Evolutionary conservation across 23 red algal genomes (phyloP), one percentile per base, ranked within the genome.

Genomic region (Pyropia yezoensis): DNA sequence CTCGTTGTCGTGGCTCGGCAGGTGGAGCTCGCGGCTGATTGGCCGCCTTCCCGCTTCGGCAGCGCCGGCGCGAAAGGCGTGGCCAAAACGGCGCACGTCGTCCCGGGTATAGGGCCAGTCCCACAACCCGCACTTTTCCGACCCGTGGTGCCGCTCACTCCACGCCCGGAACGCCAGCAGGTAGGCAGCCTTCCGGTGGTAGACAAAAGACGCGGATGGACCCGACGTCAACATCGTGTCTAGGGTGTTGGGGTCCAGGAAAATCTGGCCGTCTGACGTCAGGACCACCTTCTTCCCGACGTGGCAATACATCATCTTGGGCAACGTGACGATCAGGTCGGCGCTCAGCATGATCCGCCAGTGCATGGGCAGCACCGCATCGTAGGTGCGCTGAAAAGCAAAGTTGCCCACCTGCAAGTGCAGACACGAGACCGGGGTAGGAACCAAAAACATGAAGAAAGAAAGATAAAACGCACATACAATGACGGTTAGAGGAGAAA

Each of bases 231-330:
- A 63, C 45, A 67, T 28, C 54, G 50, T 27, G 9, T 79, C 67
- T 24, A 89, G 69, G 22, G 74, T 52, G 26, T 52, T 80, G 29
- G 65, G 85, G 55, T 89, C 85, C 23, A 89, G 70, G 29, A 89
- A 50, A 61, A 89, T 74, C 30, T 89, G 71, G 39, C 85, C 85
- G 20, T 79, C 74, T 15, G 74, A 52, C 14, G 85, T 89, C 66
- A 89, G 45, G 14, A 89, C 70, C 56, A 80, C 85, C 75, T 89
- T 89, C 57, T 89, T 89, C 9, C 85, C 85, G 11, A 75, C 70
- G 68, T 89, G 85, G 18, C 55, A 71, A 67, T 89, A 89, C 50
- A 71, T 73, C 21, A 33, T 52, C 49, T 67, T 64, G 19, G 85
- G 85, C 66, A 89, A 49, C 75, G 62, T 89, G 3, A 73, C 47